Conservation (phyloP, 2,329 filamentous ascomycete genomes). For the Colletotrichum cuscutae region DNA sequence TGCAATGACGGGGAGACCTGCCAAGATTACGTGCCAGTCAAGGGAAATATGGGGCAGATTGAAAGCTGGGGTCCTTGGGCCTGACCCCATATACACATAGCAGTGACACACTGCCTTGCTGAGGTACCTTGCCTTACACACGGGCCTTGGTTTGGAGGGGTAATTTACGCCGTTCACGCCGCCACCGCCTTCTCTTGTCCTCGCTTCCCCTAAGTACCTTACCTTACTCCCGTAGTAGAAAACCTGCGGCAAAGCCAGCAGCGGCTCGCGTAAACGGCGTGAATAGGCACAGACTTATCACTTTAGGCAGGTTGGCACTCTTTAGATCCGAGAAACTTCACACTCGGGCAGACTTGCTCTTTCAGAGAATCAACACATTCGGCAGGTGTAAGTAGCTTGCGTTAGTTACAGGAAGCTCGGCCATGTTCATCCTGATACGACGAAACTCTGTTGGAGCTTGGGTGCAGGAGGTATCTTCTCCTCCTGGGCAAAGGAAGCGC, state of each 20-base stretch:
- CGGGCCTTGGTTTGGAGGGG: conserved; percentile 8
- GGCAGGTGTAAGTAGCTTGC: too few species aligned
- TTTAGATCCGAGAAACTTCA: background rate
- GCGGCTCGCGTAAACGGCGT: background rate
- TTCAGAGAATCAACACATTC: too few species aligned
- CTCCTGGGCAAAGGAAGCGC: background rate
- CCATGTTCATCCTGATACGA: background rate
- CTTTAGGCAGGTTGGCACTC: background rate
- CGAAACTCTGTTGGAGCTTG: background rate
- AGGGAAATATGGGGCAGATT: conserved; percentile 21
- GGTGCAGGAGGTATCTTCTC: background rate
- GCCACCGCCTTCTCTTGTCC: background rate
- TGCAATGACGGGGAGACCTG: background rate
- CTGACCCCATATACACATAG: conserved; percentile 22
- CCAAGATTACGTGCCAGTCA: conserved; percentile 28
- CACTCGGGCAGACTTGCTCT: background rate
- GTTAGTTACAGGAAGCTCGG: background rate
- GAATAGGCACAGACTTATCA: background rate
- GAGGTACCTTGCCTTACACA: too few species aligned
- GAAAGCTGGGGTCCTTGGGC: conserved; percentile 16
- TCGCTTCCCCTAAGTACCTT: background rate
- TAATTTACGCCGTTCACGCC: conserved; percentile 31
- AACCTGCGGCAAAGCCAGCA: background rate
- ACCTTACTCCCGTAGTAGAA: too few species aligned
- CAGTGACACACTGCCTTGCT: background rate